A percentile compares a stretch with the other conserved stretches of the same genome.
These are phyloP conservation scores for Blastocystis sp. DNA, from an alignment of 352 stramenopile genomes.

Conservation along the genomic window DNA sequence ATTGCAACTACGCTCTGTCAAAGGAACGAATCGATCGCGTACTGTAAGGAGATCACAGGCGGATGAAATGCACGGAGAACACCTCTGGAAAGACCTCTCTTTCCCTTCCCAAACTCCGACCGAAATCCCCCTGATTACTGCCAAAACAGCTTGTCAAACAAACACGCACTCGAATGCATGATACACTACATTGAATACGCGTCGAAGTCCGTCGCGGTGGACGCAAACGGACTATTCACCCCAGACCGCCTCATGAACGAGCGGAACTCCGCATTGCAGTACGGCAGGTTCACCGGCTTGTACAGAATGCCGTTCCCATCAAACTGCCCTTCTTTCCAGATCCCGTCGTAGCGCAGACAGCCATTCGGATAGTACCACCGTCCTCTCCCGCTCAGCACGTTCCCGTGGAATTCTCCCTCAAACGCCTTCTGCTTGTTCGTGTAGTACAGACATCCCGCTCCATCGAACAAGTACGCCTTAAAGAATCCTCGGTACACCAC, in stretches of 20 bases:
- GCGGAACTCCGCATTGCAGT: neutral
- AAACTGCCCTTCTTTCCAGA: neutral
- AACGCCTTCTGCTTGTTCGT: neutral
- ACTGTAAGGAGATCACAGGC: too few species aligned
- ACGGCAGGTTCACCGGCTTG: neutral
- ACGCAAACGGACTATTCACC: neutral
- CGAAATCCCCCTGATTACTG: too few species aligned
- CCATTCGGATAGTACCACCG: constrained; percentile 8
- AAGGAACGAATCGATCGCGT: too few species aligned
- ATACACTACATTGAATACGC: neutral
- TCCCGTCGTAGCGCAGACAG: neutral
- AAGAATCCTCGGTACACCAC: constrained; percentile 18
- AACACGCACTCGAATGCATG: neutral
- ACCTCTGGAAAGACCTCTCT: too few species aligned
- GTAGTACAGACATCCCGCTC: neutral
- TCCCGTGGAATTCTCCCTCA: neutral
- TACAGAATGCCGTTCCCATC: constrained; percentile 7
- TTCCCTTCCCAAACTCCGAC: too few species aligned
- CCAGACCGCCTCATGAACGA: neutral
- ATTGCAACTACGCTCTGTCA: too few species aligned
- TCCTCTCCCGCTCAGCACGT: neutral
- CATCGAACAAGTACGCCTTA: neutral
- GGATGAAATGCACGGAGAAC: too few species aligned
- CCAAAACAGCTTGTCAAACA: neutral
- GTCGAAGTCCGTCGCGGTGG: neutral